These are phyloP conservation scores for Globisporangium camurandrum DNA, from an alignment of 352 stramenopile genomes.

Conservation along the genomic window DNA sequence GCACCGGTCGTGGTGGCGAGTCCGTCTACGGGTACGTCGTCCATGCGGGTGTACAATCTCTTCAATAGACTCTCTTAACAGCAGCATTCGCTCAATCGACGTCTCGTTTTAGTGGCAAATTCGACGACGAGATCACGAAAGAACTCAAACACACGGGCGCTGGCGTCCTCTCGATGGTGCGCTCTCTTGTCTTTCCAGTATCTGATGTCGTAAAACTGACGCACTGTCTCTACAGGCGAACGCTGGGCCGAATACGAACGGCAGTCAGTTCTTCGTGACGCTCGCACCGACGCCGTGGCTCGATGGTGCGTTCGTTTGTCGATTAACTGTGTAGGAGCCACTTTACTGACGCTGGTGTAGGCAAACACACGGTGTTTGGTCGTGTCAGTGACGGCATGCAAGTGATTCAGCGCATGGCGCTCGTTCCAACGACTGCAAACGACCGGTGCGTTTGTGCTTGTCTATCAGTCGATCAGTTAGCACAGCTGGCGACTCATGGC, in stretches of 20 bases:
- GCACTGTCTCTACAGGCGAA: constrained; percentile 53
- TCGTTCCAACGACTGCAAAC: constrained; percentile 82
- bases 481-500: not conserved
- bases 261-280: constrained; percentile 94
- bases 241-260: constrained; percentile 88
- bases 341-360: constrained; percentile 12
- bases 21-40: constrained; percentile 85
- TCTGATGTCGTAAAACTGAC: not conserved
- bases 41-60: too few relatives aligned
- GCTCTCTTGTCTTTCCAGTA: not conserved
- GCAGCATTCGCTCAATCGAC: not conserved
- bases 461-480: not conserved
- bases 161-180: constrained; percentile 87
- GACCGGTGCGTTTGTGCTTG: constrained; percentile 44
- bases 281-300: constrained; percentile 91
- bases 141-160: constrained; percentile 92
- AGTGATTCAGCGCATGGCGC: constrained; percentile 88
- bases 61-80: not conserved
- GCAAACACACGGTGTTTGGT: constrained; percentile 93
- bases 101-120: constrained; percentile 62
- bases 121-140: constrained; percentile 91
- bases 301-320: constrained; percentile 48
- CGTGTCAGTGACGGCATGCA: constrained; percentile 91
- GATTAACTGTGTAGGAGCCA: not conserved
- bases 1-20: constrained; percentile 88